phyloP scores from a whole-genome alignment of 164 flowering plant species.

The Litsea cubeba region DNA sequence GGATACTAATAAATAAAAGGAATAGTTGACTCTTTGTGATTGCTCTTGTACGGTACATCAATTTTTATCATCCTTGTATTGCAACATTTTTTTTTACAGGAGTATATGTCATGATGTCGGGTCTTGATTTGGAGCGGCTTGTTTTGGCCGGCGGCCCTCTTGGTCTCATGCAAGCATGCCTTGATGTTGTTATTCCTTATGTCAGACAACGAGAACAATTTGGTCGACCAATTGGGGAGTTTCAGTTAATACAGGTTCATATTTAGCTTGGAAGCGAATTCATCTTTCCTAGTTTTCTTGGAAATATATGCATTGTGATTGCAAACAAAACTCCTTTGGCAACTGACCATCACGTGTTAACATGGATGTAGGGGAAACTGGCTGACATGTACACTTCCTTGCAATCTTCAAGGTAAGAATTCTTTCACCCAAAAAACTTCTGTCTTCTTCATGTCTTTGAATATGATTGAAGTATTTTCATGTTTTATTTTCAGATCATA shows the following conservation, averaged over 20 bases:
- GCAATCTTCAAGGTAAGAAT: constrained; percentile 83
- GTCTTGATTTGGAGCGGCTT: constrained; percentile 95
- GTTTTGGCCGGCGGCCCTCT: constrained; percentile 94
- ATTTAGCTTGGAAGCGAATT: constrained; percentile 6
- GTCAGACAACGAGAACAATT: constrained; percentile 85
- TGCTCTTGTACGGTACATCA: background rate
- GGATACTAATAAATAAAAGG: background rate
- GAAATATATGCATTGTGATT: constrained; percentile 2
- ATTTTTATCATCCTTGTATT: background rate
- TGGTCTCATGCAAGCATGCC: constrained; percentile 97
- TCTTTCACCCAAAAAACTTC: background rate
- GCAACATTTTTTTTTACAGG: constrained; percentile 42
- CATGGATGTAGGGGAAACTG: constrained; percentile 72
- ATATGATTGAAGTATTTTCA: background rate
- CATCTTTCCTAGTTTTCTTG: background rate
- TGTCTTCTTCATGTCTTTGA: background rate
- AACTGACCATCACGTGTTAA: constrained; percentile 5
- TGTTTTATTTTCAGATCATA: constrained; percentile 54
- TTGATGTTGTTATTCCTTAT: constrained; percentile 90
- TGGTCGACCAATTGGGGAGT: constrained; percentile 93
- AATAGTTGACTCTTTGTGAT: background rate
- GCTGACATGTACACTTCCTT: constrained; percentile 97
- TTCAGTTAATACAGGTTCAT: constrained; percentile 94
- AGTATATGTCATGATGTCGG: constrained; percentile 97
- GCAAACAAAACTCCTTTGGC: background rate